Evolutionary conservation across 192 early-diverging fungal species (phyloP).

Genomic region (Mortierella antarctica): DNA sequence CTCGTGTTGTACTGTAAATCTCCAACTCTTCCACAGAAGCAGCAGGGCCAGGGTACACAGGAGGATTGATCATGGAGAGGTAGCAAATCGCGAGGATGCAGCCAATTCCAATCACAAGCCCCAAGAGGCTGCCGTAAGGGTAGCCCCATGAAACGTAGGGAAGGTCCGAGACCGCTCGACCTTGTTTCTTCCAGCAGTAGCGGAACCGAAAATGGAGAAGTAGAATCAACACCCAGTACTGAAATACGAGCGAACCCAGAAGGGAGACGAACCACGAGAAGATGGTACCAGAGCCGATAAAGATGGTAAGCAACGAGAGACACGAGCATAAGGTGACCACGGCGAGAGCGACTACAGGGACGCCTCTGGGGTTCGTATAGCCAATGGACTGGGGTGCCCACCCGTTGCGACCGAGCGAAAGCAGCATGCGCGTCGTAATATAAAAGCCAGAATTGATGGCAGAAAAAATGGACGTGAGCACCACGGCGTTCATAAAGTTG

Average conservation of each 20-base stretch:
- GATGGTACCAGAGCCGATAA: constrained; percentile 65
- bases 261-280: constrained; percentile 72
- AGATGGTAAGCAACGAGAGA: constrained; percentile 62
- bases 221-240: constrained; percentile 85
- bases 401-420: constrained; percentile 64
- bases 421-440: constrained; percentile 69
- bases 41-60: constrained; percentile 61
- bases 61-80: constrained; percentile 51
- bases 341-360: constrained; percentile 66
- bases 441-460: constrained; percentile 81
- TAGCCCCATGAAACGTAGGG: constrained; percentile 77
- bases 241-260: constrained; percentile 76
- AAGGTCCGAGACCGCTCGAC: constrained; percentile 63
- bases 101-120: constrained; percentile 64
- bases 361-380: constrained; percentile 55
- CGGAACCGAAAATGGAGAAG: constrained; percentile 88
- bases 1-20: constrained; percentile 38
- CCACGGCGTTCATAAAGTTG: constrained; percentile 72
- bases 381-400: constrained; percentile 66
- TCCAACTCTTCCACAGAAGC: constrained; percentile 58
- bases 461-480: constrained; percentile 66
- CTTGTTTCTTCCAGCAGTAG: constrained; percentile 74
- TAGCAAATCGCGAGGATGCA: constrained; percentile 65
- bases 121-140: constrained; percentile 76
- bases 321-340: constrained; percentile 64